These are phyloP conservation scores for Paecilomyces sp. DNA, from an alignment of 2,329 filamentous ascomycete species.

Conservation along the genomic window DNA sequence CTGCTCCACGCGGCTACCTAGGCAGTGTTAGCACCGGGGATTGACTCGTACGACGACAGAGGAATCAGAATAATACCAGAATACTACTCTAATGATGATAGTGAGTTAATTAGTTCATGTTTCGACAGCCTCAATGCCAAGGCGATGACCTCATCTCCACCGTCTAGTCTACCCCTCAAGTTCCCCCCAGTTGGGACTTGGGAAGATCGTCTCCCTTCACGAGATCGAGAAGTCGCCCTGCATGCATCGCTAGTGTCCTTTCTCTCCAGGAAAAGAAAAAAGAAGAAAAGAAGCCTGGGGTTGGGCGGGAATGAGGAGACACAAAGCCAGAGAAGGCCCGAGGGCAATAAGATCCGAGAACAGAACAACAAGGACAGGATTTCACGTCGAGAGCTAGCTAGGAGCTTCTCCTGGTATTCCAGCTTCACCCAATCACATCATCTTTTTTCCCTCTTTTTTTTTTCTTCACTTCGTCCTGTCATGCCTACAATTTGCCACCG, in stretches of 20 bases:
- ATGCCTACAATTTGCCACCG: not conserved
- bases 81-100: no score
- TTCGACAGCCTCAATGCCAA: not conserved
- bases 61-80: no score
- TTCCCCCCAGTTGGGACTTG: not conserved
- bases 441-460: not conserved
- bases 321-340: no score
- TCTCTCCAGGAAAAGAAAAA: not conserved
- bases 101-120: not conserved
- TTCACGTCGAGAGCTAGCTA: not conserved
- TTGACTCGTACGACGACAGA: no score
- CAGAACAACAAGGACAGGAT: not conserved
- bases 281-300: not conserved
- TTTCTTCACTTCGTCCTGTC: not conserved
- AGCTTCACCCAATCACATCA: not conserved
- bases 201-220: not conserved
- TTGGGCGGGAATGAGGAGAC: not conserved
- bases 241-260: not conserved
- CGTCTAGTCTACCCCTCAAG: not conserved
- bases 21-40: no score
- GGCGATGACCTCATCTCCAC: not conserved
- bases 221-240: not conserved
- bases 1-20: not conserved
- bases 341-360: not conserved
- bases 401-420: no score